These are phyloP conservation scores for Ceratocystis huliohia DNA, from an alignment of 2,329 filamentous ascomycete genomes.

Conservation along the genomic window DNA sequence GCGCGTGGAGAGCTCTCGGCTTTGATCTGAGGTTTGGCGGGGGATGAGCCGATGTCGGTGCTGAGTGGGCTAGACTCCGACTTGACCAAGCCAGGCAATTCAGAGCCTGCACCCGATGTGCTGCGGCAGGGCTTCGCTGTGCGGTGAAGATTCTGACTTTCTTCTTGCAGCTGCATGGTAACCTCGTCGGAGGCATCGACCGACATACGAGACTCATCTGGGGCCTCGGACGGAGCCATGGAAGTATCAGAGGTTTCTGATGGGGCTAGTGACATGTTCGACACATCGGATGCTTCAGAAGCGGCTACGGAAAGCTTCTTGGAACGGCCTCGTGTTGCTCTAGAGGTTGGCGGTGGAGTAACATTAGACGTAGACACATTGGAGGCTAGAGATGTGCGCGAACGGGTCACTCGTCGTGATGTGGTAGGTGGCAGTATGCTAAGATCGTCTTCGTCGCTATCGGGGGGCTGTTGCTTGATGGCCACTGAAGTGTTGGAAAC, in stretches of 20 bases:
- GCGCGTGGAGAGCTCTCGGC: conserved; percentile 9
- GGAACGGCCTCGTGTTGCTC: background rate
- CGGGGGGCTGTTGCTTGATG: conserved; percentile 8
- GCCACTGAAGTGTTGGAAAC: conserved; percentile 28
- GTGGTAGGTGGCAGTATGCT: background rate
- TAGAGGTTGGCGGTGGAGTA: background rate
- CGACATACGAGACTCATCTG: conserved; percentile 1
- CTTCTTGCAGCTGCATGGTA: conserved; percentile 16
- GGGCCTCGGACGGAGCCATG: background rate
- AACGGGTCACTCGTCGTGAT: conserved; percentile 27
- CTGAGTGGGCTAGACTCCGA: conserved; percentile 7
- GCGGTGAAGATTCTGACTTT: conserved; percentile 13
- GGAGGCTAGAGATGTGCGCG: conserved; percentile 6
- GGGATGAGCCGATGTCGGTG: conserved; percentile 12
- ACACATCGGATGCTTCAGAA: conserved; percentile 11
- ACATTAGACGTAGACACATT: conserved; percentile 1
- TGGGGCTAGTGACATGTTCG: background rate
- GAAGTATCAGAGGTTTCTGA: background rate
- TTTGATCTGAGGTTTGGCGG: conserved; percentile 14
- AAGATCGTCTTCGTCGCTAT: conserved; percentile 14
- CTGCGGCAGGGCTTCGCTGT: background rate
- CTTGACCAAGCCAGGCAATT: conserved; percentile 5
- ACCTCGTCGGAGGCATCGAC: conserved; percentile 17
- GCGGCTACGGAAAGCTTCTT: background rate
- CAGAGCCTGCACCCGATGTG: background rate